Evolutionary conservation across 2,329 filamentous ascomycete species (phyloP).

Genomic region (Zalaria sp.): DNA sequence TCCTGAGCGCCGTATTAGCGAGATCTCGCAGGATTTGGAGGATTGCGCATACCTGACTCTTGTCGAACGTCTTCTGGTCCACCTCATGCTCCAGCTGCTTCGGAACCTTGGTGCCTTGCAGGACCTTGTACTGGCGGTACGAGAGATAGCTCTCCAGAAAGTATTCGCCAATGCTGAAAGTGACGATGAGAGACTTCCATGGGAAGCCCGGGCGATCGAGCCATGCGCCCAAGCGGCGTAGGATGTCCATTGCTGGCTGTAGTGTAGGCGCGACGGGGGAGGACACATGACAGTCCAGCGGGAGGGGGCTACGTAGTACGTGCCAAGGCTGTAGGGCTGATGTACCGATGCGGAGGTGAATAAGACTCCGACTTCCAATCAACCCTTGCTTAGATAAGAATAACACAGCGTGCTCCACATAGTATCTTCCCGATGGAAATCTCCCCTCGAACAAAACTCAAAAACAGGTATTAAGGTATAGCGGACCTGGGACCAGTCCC

Average conservation of each 20-base stretch:
- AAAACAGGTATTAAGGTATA: too few relatives aligned
- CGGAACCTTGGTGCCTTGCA: conserved; percentile 66
- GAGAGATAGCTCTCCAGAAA: conserved; percentile 81
- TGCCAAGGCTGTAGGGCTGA: too few relatives aligned
- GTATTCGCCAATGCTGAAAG: conserved; percentile 87
- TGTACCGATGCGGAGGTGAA: too few relatives aligned
- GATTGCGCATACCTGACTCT: conserved; percentile 54
- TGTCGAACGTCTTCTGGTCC: conserved; percentile 80
- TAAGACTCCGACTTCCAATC: too few relatives aligned
- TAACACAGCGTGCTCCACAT: too few relatives aligned
- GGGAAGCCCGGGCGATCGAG: conserved; percentile 89
- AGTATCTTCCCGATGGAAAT: too few relatives aligned
- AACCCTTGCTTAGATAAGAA: too few relatives aligned
- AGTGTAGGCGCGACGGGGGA: too few relatives aligned
- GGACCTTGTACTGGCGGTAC: conserved; percentile 74
- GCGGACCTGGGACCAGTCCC: too few relatives aligned
- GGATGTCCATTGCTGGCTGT: conserved; percentile 15
- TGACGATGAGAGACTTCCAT: conserved; percentile 92
- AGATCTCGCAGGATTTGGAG: conserved; percentile 2
- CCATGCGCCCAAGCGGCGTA: conserved; percentile 59
- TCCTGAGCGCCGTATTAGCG: conserved; percentile 33
- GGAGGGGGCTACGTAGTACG: too few relatives aligned
- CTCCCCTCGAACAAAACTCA: too few relatives aligned
- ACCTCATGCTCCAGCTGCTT: conserved; percentile 82
- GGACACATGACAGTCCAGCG: too few relatives aligned